A percentile compares a stretch with the other conserved stretches of the same genome.
These are phyloP conservation scores for Glebionis coronaria DNA, from an alignment of 129 eudicot genomes.

Conservation along the genomic window DNA sequence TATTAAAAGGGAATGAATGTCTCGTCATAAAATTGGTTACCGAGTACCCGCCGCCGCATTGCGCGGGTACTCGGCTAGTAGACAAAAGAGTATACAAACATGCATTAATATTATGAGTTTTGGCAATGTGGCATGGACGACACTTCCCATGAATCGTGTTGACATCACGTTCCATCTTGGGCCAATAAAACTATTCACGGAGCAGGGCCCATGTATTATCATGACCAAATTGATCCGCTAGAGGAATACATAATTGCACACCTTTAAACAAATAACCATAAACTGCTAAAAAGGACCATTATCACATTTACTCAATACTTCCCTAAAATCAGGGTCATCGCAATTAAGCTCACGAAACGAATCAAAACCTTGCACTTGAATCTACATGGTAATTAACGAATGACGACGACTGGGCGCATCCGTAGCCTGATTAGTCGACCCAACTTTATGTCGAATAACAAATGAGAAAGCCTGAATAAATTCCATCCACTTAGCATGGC, in stretches of 20 bases:
- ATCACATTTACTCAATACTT: not conserved
- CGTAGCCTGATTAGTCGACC: not conserved
- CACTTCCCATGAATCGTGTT: not conserved
- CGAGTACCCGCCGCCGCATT: too few species aligned
- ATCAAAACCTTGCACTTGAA: not conserved
- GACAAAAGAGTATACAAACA: too few species aligned
- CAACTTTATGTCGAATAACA: not conserved
- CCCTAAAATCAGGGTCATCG: not conserved
- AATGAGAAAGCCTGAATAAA: not conserved
- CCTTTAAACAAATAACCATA: not conserved
- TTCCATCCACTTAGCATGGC: not conserved
- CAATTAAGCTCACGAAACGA: not conserved
- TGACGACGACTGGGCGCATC: conserved; percentile 2
- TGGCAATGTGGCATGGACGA: not conserved
- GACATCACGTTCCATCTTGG: not conserved
- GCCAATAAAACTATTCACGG: not conserved
- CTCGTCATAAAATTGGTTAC: too few species aligned
- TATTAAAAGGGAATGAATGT: too few species aligned
- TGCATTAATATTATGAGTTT: too few species aligned
- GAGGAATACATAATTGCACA: not conserved
- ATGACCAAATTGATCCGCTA: not conserved
- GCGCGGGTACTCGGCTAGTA: too few species aligned
- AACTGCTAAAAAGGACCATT: not conserved
- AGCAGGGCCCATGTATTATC: not conserved
- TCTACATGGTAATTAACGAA: not conserved